Percentiles rank a stretch among this genome's conserved stretches.
Evolutionary conservation across 495 filamentous ascomycete genomes (phyloP).

Genomic region (Neurospora intermedia): DNA sequence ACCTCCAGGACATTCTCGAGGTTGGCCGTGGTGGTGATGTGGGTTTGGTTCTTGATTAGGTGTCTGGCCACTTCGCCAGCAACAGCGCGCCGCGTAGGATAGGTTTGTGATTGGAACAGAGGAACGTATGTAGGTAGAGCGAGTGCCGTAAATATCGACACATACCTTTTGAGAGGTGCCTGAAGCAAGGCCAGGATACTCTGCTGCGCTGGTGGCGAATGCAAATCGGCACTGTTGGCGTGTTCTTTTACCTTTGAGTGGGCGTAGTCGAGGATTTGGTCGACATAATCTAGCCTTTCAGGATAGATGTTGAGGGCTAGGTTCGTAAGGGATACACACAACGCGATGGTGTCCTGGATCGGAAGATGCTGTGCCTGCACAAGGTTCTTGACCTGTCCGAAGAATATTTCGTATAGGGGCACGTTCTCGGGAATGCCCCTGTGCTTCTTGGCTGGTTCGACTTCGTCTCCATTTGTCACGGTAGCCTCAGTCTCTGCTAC

Average conservation of each 20-base stretch:
- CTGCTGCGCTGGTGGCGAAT: slow-evolving; percentile 76
- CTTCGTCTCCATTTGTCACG: slow-evolving; percentile 28
- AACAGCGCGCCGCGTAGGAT: slow-evolving; percentile 80
- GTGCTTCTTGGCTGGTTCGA: slow-evolving; percentile 41
- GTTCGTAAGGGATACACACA: slow-evolving; percentile 85
- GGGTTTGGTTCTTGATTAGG: slow-evolving; percentile 68
- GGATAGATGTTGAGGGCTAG: slow-evolving; percentile 93
- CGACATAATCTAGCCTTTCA: slow-evolving; percentile 83
- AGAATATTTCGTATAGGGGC: slow-evolving; percentile 94
- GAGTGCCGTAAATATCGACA: slow-evolving; percentile 86
- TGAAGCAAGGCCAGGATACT: slow-evolving; percentile 81
- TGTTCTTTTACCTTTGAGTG: slow-evolving; percentile 80
- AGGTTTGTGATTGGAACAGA: slow-evolving; percentile 83
- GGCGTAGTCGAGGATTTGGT: slow-evolving; percentile 85
- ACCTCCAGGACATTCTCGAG: slow-evolving; percentile 85
- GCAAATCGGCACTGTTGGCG: slow-evolving; percentile 86
- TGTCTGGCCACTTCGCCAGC: slow-evolving; percentile 76
- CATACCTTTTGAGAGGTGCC: slow-evolving; percentile 78
- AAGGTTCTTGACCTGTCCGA: slow-evolving; percentile 87
- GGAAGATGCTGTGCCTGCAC: slow-evolving; percentile 82
- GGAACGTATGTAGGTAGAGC: slow-evolving; percentile 85
- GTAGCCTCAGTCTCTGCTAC: slow-evolving; percentile 33
- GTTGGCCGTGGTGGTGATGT: slow-evolving; percentile 62
- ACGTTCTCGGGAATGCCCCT: slow-evolving; percentile 70
- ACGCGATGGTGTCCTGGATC: slow-evolving; percentile 88